These are phyloP conservation scores for Macrophomina phaseolina DNA, from an alignment of 2,329 filamentous ascomycete species.

Conservation along the genomic window DNA sequence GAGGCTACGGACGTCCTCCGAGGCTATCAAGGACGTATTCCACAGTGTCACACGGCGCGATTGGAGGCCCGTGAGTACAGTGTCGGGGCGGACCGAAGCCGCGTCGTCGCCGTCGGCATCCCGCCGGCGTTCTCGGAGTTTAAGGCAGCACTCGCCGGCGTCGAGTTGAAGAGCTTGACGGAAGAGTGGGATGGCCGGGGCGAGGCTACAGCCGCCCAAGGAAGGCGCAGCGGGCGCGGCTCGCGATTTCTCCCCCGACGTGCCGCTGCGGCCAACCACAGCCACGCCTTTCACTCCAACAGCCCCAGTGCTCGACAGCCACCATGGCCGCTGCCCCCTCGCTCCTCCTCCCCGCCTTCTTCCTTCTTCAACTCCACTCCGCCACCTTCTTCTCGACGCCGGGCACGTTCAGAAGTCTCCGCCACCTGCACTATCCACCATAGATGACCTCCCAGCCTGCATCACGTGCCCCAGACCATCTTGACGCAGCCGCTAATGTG, in stretches of 20 bases:
- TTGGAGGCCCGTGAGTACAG: not conserved
- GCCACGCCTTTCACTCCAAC: not conserved
- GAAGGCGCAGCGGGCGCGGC: not conserved
- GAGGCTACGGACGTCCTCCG: too few species aligned
- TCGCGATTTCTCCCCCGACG: not conserved
- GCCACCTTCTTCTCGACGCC: not conserved
- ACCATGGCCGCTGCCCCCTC: not conserved
- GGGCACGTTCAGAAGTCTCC: not conserved
- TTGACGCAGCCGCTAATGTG: not conserved
- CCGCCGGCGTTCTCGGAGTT: not conserved
- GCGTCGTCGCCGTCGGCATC: not conserved
- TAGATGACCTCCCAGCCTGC: constrained; percentile 17
- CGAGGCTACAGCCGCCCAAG: not conserved
- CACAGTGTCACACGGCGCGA: not conserved
- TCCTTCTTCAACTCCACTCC: not conserved
- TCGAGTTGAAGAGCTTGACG: not conserved
- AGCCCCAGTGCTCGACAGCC: not conserved
- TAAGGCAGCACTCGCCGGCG: not conserved
- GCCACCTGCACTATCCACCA: too few species aligned
- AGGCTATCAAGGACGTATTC: not conserved
- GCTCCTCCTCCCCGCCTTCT: not conserved
- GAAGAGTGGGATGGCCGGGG: constrained; percentile 10
- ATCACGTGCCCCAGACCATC: constrained; percentile 10
- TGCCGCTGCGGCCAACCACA: constrained; percentile 7
- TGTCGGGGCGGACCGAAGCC: not conserved